phyloP scores from a whole-genome alignment of 306 rosid species.

The Trifolium pratense region DNA sequence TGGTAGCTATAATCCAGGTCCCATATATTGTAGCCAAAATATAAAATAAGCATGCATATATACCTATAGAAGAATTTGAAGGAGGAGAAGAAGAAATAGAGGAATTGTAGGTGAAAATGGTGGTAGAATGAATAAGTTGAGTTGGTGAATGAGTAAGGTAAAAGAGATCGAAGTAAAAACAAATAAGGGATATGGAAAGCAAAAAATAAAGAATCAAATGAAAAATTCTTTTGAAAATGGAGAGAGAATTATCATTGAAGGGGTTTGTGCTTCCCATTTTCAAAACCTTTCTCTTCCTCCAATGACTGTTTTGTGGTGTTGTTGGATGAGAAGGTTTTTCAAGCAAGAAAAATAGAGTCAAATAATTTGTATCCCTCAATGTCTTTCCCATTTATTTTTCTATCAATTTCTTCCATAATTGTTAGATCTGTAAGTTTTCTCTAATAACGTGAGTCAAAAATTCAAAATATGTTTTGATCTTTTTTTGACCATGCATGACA shows the following conservation, averaged over 20 bases:
- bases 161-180: conserved; percentile 47
- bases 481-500: no score
- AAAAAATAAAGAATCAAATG: conserved; percentile 50
- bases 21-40: no score
- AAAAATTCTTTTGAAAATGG: conserved; percentile 50
- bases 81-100: conserved; percentile 6
- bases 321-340: conserved; percentile 25
- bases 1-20: no score
- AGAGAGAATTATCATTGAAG: conserved; percentile 48
- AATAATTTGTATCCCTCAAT: no score
- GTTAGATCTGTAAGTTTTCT: no score
- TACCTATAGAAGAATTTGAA: conserved; percentile 45
- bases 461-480: no score
- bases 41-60: not conserved
- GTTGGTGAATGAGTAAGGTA: conserved; percentile 41
- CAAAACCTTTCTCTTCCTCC: not conserved
- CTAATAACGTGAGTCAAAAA: no score
- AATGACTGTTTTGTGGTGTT: not conserved
- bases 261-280: conserved; percentile 55
- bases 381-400: no score
- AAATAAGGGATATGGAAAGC: conserved; percentile 57
- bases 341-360: not conserved
- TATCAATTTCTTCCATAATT: no score
- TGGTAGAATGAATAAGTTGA: conserved; percentile 31
- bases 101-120: conserved; percentile 38